A percentile compares a stretch with the other conserved stretches of the same genome.
Evolutionary conservation across 257 asterid species (phyloP).

Genomic region (Petunia secreta): DNA sequence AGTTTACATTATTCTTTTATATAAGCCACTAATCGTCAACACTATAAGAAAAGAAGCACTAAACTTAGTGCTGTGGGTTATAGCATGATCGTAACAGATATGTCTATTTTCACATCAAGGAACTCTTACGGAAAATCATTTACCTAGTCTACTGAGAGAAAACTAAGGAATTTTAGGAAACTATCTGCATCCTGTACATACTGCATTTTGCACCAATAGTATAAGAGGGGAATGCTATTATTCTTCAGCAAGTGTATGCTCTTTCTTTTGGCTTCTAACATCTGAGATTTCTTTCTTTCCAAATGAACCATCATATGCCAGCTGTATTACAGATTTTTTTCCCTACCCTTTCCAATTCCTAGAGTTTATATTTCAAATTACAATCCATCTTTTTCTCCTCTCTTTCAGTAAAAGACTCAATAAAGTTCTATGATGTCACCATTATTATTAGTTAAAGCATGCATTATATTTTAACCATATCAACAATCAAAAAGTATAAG

Average conservation of each 20-base stretch:
- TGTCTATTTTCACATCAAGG: neutral
- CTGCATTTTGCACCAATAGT: neutral
- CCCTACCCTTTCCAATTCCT: neutral
- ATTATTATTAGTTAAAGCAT: neutral
- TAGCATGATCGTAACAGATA: neutral
- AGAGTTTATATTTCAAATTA: neutral
- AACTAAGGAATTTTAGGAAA: neutral
- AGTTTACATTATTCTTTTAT: neutral
- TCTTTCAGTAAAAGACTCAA: neutral
- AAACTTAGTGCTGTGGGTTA: neutral
- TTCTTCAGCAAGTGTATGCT: neutral
- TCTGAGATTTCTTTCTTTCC: conserved; percentile 11
- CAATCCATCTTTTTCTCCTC: neutral
- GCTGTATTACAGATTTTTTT: neutral
- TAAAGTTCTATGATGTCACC: neutral
- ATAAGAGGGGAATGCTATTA: neutral
- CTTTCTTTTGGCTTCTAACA: neutral
- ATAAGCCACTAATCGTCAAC: neutral
- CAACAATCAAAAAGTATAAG: neutral
- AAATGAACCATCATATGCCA: neutral
- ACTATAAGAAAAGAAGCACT: neutral
- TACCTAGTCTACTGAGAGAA: neutral
- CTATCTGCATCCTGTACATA: neutral
- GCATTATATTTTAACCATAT: conserved; percentile 3
- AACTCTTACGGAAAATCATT: neutral